Evolutionary conservation across 805 yeast genomes (phyloP).

Genomic region (Candida nitratophila): DNA sequence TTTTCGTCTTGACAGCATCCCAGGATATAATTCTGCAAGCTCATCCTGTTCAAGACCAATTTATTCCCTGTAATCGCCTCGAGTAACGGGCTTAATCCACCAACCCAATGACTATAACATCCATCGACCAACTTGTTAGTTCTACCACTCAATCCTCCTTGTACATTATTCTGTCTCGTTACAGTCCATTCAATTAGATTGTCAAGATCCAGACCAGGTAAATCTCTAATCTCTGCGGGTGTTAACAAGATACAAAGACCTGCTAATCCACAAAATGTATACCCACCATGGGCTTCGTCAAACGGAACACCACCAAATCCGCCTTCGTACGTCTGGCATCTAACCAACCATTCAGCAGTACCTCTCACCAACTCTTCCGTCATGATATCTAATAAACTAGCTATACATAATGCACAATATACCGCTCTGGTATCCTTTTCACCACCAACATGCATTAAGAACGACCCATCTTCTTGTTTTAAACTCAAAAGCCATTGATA

Average conservation of each 20-base stretch:
- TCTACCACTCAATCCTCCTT: constrained; percentile 87
- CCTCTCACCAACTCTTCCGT: constrained; percentile 52
- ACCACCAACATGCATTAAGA: constrained; percentile 67
- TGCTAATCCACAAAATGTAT: constrained; percentile 84
- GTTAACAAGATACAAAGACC: constrained; percentile 42
- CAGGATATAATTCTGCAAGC: constrained; percentile 58
- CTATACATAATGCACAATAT: constrained; percentile 77
- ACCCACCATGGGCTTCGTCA: constrained; percentile 96
- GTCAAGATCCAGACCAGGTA: constrained; percentile 37
- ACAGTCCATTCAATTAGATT: constrained; percentile 59
- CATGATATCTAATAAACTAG: constrained; percentile 54
- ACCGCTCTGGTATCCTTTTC: constrained; percentile 82
- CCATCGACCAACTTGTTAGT: constrained; percentile 93
- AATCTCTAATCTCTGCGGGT: constrained; percentile 25
- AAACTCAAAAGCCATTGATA: constrained; percentile 59
- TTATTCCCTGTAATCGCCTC: constrained; percentile 39
- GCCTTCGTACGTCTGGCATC: constrained; percentile 90
- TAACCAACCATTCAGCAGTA: constrained; percentile 50
- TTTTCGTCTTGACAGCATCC: constrained; percentile 63
- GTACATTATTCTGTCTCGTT: constrained; percentile 61
- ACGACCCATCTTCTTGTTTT: constrained; percentile 69
- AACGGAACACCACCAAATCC: constrained; percentile 84
- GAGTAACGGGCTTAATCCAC: constrained; percentile 61
- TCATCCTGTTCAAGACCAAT: constrained; percentile 42
- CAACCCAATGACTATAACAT: constrained; percentile 95